Conservation (phyloP, 1,284 basidiomycete species). For the Tremellales sp. region DNA sequence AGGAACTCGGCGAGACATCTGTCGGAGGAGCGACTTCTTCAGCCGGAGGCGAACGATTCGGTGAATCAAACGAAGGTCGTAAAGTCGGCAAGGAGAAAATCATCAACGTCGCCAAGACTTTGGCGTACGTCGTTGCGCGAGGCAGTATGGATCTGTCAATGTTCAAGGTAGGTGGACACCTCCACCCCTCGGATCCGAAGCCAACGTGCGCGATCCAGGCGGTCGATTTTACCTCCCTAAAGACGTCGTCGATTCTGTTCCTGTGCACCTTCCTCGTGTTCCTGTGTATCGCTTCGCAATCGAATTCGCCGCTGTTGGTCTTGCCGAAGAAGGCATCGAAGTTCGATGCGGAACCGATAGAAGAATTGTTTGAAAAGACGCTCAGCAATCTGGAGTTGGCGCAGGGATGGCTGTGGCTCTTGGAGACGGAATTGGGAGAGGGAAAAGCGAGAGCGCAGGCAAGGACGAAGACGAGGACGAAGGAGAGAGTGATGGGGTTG, state of each 20-base stretch:
- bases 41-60: slow-evolving; percentile 35
- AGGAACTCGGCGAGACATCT: slow-evolving; percentile 77
- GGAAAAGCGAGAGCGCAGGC: slow-evolving; percentile 57
- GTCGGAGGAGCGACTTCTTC: slow-evolving; percentile 70
- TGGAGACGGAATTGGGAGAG: slow-evolving; percentile 25
- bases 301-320: slow-evolving; percentile 57
- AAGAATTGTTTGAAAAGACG: slow-evolving; percentile 38
- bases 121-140: slow-evolving; percentile 80
- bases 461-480: slow-evolving; percentile 50
- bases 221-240: slow-evolving; percentile 73
- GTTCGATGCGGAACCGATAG: slow-evolving; percentile 50
- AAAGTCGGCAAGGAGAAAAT: slow-evolving; percentile 5
- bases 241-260: slow-evolving; percentile 62
- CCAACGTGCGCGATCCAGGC: slow-evolving; percentile 59
- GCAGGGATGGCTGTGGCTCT: slow-evolving; percentile 39
- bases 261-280: slow-evolving; percentile 64
- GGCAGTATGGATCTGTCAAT: slow-evolving; percentile 67
- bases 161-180: slow-evolving; percentile 59
- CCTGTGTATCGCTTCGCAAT: slow-evolving; percentile 68
- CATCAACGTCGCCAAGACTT: slow-evolving; percentile 62
- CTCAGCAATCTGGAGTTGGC: slow-evolving; percentile 36
- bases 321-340: slow-evolving; percentile 38
- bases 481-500: slow-evolving; percentile 52
- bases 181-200: too few species aligned
- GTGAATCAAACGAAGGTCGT: slow-evolving; percentile 38